Evolutionary conservation across 179 eudicot species (phyloP).

Genomic region (Camellia oleifera): DNA sequence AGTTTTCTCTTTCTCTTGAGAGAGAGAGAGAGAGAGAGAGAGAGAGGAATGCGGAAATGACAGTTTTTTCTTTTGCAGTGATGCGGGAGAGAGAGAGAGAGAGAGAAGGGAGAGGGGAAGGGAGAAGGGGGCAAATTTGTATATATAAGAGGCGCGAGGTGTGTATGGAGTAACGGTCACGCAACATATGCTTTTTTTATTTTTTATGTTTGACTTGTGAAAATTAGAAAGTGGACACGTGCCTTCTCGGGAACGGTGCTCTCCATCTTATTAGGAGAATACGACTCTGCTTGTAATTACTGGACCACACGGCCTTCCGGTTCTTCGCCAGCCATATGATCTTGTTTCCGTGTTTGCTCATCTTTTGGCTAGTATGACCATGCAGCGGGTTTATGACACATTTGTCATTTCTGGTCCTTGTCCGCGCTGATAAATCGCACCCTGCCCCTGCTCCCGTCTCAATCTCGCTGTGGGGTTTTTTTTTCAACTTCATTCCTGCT

Average conservation of each 20-base stretch:
- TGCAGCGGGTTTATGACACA: too few species aligned
- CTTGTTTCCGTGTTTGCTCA: not conserved
- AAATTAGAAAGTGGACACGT: not conserved
- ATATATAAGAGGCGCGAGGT: not conserved
- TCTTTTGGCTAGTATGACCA: too few species aligned
- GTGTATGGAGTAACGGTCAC: conserved; percentile 17
- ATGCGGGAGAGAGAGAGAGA: not conserved
- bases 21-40: not conserved
- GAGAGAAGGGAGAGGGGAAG: not conserved
- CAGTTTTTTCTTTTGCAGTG: not conserved
- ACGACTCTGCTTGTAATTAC: not conserved
- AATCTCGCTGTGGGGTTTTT: too few species aligned
- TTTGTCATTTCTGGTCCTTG: too few species aligned
- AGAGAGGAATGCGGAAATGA: not conserved
- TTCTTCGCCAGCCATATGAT: not conserved
- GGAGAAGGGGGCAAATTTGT: not conserved
- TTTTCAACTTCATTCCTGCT: too few species aligned
- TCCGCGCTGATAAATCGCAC: too few species aligned
- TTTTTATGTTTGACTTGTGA: not conserved
- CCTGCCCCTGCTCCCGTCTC: too few species aligned
- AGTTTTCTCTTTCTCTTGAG: not conserved
- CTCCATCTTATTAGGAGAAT: conserved; percentile 7
- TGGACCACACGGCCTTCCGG: not conserved
- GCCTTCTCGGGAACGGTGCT: not conserved
- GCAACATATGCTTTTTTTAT: not conserved